Percentiles rank a stretch among this genome's conserved stretches.
Conservation (phyloP, 441 rosid genomes). For the Arabidopsis hybrid region DNA sequence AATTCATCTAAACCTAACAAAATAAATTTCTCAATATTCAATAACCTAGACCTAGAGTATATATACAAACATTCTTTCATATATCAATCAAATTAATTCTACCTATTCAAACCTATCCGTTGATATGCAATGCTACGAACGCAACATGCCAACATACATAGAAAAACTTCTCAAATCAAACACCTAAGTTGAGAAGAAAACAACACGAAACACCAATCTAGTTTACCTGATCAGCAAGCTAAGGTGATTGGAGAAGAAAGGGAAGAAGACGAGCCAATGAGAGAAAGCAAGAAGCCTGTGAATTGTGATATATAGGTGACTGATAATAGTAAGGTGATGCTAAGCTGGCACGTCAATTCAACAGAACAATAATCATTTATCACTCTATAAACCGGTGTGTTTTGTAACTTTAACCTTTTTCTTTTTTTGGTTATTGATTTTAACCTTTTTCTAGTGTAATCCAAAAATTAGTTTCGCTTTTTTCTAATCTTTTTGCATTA, state of each 20-base stretch:
- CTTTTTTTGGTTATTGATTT: too few species aligned
- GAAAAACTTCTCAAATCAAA: neutral
- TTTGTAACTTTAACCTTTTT: neutral
- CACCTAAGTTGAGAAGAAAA: neutral
- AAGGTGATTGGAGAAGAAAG: slow-evolving; percentile 25
- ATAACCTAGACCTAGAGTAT: too few species aligned
- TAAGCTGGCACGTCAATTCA: neutral
- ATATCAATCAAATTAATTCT: neutral
- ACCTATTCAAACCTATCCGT: neutral
- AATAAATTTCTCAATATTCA: neutral
- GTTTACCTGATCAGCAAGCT: slow-evolving; percentile 28
- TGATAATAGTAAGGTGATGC: neutral
- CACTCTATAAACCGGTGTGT: slow-evolving; percentile 18
- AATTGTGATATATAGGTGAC: neutral
- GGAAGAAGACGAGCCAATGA: slow-evolving; percentile 16
- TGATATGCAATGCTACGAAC: neutral
- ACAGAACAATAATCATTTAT: neutral
- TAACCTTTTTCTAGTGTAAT: slow-evolving; percentile 16
- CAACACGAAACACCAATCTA: neutral
- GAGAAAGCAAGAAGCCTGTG: slow-evolving; percentile 32
- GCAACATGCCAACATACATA: neutral
- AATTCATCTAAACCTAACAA: neutral
- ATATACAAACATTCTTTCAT: neutral
- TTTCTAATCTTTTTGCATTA: neutral
- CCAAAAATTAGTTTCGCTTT: slow-evolving; percentile 20